A percentile compares a stretch with the other conserved stretches of the same genome.
phyloP scores from a whole-genome alignment of 495 filamentous ascomycete species.

The Cercophora scortea region DNA sequence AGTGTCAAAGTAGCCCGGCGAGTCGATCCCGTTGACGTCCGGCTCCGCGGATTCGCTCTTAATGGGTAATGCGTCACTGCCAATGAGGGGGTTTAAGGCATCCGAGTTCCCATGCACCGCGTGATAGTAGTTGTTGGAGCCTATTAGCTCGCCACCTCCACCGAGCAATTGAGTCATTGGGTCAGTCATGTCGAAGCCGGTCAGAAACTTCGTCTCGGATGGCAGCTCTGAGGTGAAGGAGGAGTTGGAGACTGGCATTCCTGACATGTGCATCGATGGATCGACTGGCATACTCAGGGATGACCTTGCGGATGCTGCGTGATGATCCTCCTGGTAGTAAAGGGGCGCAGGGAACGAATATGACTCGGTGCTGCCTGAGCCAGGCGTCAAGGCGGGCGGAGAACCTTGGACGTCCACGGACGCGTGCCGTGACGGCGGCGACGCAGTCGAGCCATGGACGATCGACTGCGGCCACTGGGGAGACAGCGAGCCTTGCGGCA shows the following conservation, averaged over 20 bases:
- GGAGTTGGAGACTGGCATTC: slow-evolving; percentile 4
- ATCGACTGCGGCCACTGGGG: neutral
- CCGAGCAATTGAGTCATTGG: neutral
- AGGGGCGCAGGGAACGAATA: slow-evolving; percentile 12
- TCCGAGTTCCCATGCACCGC: no score
- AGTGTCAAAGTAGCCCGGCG: no score
- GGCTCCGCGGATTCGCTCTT: no score
- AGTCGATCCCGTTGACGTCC: no score
- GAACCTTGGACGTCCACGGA: slow-evolving; percentile 2
- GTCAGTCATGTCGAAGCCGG: neutral
- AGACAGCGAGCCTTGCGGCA: neutral
- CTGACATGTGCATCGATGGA: slow-evolving; percentile 8
- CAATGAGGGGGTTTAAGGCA: no score
- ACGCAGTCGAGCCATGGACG: neutral
- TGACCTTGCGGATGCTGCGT: neutral
- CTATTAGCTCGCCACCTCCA: neutral
- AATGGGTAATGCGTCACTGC: no score
- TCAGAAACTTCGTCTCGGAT: slow-evolving; percentile 15
- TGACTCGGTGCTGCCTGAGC: slow-evolving; percentile 8
- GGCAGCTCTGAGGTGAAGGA: slow-evolving; percentile 23
- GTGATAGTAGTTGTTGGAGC: neutral
- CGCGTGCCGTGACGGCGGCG: neutral
- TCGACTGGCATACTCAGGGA: neutral
- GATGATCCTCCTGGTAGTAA: neutral
- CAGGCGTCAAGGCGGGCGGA: slow-evolving; percentile 21